Percentiles rank a stretch among this genome's conserved stretches.
Evolutionary conservation across 768 basidiomycete species (phyloP).

Genomic region (Boletus huronensis): DNA sequence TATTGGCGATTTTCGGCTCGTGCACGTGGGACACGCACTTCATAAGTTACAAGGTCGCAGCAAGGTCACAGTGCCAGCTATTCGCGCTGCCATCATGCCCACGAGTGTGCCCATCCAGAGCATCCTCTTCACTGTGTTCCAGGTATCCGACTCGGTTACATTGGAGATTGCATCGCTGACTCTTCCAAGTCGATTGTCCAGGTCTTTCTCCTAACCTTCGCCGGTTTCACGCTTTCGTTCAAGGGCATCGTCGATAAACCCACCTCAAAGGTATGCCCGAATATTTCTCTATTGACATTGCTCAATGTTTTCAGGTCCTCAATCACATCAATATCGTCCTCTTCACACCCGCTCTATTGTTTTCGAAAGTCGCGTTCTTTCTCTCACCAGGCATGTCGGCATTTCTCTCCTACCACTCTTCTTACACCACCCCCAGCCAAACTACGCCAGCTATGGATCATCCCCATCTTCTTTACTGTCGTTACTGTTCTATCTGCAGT

Average conservation of each 20-base stretch:
- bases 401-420: neutral
- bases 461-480: slow-evolving; percentile 80
- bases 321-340: slow-evolving; percentile 84
- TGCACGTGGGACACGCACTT: no score
- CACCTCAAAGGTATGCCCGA: slow-evolving; percentile 69
- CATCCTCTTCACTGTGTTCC: slow-evolving; percentile 29
- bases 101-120: slow-evolving; percentile 5
- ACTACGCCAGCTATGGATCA: slow-evolving; percentile 77
- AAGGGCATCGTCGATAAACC: slow-evolving; percentile 83
- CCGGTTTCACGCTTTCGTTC: slow-evolving; percentile 77
- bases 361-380: slow-evolving; percentile 95
- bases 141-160: slow-evolving; percentile 8
- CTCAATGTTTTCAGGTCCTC: slow-evolving; percentile 48
- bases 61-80: neutral
- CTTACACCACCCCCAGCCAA: slow-evolving; percentile 47
- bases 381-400: slow-evolving; percentile 61
- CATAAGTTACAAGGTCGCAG: neutral
- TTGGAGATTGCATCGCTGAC: neutral
- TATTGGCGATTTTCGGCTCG: no score
- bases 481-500: slow-evolving; percentile 70
- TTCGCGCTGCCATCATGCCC: slow-evolving; percentile 1
- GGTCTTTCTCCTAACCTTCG: slow-evolving; percentile 82
- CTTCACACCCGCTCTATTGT: slow-evolving; percentile 84
- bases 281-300: neutral
- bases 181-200: slow-evolving; percentile 72